Conservation (phyloP, 805 yeast genomes). For the Komagataella mondaviorum region DNA sequence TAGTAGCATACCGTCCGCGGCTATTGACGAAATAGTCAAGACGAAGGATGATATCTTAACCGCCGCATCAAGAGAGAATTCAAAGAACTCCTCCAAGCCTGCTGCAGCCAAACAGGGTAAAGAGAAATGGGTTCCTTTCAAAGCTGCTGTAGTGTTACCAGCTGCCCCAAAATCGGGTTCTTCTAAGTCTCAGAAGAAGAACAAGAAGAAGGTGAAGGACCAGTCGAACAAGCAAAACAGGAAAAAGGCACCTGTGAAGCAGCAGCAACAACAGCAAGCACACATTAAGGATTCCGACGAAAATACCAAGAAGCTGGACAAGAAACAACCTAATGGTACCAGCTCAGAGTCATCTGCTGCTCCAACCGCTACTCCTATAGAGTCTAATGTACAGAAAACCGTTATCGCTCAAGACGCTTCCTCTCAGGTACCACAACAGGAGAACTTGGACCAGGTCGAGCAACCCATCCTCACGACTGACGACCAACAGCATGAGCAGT, state of each 20-base stretch:
- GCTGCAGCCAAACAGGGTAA: conserved; percentile 23
- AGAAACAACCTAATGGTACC: background rate
- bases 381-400: background rate
- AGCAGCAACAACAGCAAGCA: conserved; percentile 2
- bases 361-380: background rate
- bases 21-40: conserved; percentile 15
- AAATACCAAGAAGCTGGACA: conserved; percentile 2
- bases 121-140: conserved; percentile 65
- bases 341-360: background rate
- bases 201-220: background rate
- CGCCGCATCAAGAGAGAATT: conserved; percentile 7
- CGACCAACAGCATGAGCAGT: conserved; percentile 1
- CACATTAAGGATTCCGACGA: conserved; percentile 1
- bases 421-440: background rate
- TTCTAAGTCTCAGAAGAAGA: background rate
- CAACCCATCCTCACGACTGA: conserved; percentile 3
- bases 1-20: conserved; percentile 12
- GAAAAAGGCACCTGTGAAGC: background rate
- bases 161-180: conserved; percentile 8
- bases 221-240: conserved; percentile 1
- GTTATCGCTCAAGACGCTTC: background rate
- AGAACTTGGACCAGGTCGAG: background rate
- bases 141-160: conserved; percentile 37
- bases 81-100: conserved; percentile 8
- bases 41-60: conserved; percentile 23